phyloP scores from a whole-genome alignment of 208 protist species.

The Herpetomonas tarakana region DNA sequence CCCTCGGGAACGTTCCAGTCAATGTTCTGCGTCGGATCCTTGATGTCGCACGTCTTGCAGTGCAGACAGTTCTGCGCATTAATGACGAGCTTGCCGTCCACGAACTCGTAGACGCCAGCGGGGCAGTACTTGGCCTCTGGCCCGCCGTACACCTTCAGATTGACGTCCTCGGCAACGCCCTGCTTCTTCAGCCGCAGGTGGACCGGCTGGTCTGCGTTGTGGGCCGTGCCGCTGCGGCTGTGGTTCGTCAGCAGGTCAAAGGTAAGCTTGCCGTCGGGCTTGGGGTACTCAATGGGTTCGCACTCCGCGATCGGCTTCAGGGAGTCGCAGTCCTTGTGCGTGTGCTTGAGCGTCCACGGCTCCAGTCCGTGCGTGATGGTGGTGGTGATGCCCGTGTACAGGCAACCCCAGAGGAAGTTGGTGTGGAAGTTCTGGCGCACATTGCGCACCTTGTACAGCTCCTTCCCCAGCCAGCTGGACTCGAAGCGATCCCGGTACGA shows the following conservation, averaged over 20 bases:
- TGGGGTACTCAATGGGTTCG: slow-evolving; percentile 95
- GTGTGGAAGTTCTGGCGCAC: slow-evolving; percentile 89
- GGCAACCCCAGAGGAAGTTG: slow-evolving; percentile 79
- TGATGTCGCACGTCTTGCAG: slow-evolving; percentile 99
- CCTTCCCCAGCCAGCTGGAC: slow-evolving; percentile 93
- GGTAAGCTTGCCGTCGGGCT: slow-evolving; percentile 94
- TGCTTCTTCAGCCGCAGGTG: slow-evolving; percentile 91
- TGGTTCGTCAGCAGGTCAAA: slow-evolving; percentile 98
- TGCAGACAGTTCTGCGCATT: slow-evolving; percentile 99
- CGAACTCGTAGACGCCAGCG: slow-evolving; percentile 96
- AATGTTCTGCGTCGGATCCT: slow-evolving; percentile 98
- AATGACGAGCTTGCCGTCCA: slow-evolving; percentile 92
- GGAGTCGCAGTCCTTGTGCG: slow-evolving; percentile 59
- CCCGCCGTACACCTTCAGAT: slow-evolving; percentile 87
- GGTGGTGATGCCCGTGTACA: slow-evolving; percentile 83
- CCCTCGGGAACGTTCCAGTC: slow-evolving; percentile 96
- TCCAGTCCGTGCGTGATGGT: slow-evolving; percentile 77
- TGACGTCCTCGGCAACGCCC: slow-evolving; percentile 74
- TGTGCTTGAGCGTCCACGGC: slow-evolving; percentile 91
- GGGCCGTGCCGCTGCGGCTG: slow-evolving; percentile 93
- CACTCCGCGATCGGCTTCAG: slow-evolving; percentile 77
- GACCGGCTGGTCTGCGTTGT: slow-evolving; percentile 95
- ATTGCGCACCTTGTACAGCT: slow-evolving; percentile 94
- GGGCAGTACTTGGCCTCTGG: slow-evolving; percentile 96
- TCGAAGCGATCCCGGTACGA: slow-evolving; percentile 85